phyloP scores from a whole-genome alignment of 2,329 filamentous ascomycete species.

The Huntiella moniliformis region DNA sequence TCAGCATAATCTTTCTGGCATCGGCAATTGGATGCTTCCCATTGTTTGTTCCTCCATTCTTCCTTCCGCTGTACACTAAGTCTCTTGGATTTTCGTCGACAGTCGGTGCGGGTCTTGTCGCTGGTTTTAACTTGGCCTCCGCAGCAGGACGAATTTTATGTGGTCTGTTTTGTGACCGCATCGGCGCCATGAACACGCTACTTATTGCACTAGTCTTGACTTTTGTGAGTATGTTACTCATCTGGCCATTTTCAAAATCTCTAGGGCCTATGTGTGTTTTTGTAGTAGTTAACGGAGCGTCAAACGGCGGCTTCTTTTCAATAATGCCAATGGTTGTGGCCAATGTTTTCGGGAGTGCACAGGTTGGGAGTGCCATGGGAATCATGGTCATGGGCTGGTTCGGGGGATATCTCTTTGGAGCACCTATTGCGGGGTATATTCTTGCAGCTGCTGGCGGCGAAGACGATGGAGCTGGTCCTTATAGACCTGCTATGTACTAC shows the following conservation, averaged over 20 bases:
- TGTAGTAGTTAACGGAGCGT: conserved; percentile 38
- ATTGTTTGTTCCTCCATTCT: conserved; percentile 42
- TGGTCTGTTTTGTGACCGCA: conserved; percentile 32
- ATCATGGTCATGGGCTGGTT: conserved; percentile 44
- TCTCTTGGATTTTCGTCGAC: conserved; percentile 34
- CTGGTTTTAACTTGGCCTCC: conserved; percentile 42
- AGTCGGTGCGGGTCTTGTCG: conserved; percentile 37
- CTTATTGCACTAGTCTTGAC: conserved; percentile 31
- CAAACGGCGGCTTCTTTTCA: conserved; percentile 45
- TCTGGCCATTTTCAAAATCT: conserved; percentile 40
- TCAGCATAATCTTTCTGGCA: conserved; percentile 32
- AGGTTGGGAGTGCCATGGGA: conserved; percentile 37
- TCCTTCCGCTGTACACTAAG: conserved; percentile 35
- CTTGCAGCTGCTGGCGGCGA: conserved; percentile 35
- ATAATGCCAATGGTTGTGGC: conserved; percentile 44
- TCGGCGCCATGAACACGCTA: conserved; percentile 38
- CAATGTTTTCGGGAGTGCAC: conserved; percentile 36
- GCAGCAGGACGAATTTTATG: conserved; percentile 36
- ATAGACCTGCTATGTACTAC: conserved; percentile 43
- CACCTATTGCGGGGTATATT: conserved; percentile 41
- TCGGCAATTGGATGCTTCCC: conserved; percentile 39
- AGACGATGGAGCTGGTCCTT: conserved; percentile 29
- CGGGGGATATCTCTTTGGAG: conserved; percentile 40
- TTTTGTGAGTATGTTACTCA: conserved; percentile 36
- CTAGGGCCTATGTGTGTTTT: conserved; percentile 36